Percentiles rank a stretch among this genome's conserved stretches.
Evolutionary conservation across 2,329 filamentous ascomycete genomes (phyloP).

Genomic region (Sclerotinia subarctica): DNA sequence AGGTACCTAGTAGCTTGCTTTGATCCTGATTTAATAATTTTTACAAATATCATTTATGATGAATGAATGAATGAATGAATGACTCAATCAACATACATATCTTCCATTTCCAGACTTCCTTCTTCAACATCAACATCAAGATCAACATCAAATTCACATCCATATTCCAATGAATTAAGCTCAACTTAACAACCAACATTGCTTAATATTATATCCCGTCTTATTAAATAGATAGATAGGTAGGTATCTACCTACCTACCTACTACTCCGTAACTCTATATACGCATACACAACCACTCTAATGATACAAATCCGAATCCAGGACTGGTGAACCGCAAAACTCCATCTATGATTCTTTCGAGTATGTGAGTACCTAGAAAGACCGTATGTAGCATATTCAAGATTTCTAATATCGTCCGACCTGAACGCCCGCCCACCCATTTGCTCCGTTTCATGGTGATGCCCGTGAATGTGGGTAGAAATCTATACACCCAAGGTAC

Average conservation of each 20-base stretch:
- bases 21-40: neutral
- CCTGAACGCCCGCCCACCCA: neutral
- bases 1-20: neutral
- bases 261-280: neutral
- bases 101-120: neutral
- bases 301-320: no score
- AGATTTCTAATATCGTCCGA: neutral
- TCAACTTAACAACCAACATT: no score
- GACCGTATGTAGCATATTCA: constrained; percentile 5
- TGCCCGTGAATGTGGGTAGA: neutral
- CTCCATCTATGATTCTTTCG: neutral
- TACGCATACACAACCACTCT: neutral
- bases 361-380: neutral
- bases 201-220: neutral
- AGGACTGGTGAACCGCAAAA: neutral
- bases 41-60: no score
- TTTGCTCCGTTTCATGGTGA: neutral
- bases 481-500: neutral
- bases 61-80: no score
- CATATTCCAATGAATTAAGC: neutral
- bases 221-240: neutral
- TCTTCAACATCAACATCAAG: neutral
- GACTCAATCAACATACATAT: no score
- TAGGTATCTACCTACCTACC: no score
- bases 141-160: neutral